phyloP scores from a whole-genome alignment of 192 early-diverging fungal genomes.

The Linnemannia schmuckeri region DNA sequence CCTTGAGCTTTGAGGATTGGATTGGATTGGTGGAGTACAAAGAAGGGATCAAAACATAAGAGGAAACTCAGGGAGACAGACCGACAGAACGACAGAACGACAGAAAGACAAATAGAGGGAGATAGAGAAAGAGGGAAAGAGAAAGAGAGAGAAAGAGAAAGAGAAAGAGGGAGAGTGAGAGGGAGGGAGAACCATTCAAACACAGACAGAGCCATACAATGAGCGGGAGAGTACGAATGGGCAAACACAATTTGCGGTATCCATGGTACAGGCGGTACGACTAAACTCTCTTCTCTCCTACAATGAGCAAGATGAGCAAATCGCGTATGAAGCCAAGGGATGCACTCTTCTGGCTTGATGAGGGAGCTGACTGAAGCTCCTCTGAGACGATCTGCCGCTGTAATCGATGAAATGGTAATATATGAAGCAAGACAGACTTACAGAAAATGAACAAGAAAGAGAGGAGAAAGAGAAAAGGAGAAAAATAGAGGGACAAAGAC shows the following conservation, averaged over 20 bases:
- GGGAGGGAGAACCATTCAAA: slow-evolving; percentile 11
- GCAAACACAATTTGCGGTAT: neutral
- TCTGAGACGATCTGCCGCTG: neutral
- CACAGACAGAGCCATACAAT: slow-evolving; percentile 20
- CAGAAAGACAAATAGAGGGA: slow-evolving; percentile 3
- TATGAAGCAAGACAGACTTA: no score
- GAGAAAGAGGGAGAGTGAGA: neutral
- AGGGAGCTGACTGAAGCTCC: neutral
- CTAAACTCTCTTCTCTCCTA: neutral
- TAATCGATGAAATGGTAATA: neutral
- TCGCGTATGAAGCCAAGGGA: neutral
- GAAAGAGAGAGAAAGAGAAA: neutral
- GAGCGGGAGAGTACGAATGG: slow-evolving; percentile 15
- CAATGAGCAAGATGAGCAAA: slow-evolving; percentile 2
- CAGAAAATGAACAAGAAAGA: neutral
- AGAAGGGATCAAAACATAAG: neutral
- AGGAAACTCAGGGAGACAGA: neutral
- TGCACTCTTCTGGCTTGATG: neutral
- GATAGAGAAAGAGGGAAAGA: neutral
- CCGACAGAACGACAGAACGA: neutral
- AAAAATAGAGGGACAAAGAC: neutral
- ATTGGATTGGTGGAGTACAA: neutral
- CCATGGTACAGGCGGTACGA: slow-evolving; percentile 3
- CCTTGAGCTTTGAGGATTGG: neutral
- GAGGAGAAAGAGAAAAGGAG: no score